Conservation (phyloP, 2,329 filamentous ascomycete genomes). For the Nakataea oryzae region DNA sequence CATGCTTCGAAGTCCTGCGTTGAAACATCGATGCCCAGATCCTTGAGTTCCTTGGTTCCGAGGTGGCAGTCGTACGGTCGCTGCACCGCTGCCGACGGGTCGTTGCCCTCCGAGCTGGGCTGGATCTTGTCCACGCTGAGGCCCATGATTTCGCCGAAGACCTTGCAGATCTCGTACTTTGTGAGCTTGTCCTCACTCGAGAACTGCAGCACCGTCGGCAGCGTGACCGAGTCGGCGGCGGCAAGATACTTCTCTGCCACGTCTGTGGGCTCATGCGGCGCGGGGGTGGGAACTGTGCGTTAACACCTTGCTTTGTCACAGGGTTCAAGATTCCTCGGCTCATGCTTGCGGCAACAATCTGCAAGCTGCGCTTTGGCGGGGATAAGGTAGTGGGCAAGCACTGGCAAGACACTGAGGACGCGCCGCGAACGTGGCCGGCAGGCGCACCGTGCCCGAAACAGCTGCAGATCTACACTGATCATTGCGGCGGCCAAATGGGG, state of each 20-base stretch:
- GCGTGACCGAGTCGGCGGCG: constrained; percentile 30
- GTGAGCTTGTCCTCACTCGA: constrained; percentile 78
- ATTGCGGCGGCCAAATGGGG: neutral
- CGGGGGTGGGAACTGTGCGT: neutral
- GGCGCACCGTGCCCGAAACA: neutral
- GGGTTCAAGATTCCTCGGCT: neutral
- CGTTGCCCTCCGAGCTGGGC: constrained; percentile 60
- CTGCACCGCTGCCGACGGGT: constrained; percentile 60
- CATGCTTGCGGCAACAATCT: neutral
- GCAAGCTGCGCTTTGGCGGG: neutral
- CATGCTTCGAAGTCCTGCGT: constrained; percentile 69
- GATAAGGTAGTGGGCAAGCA: too few species aligned
- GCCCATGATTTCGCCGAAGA: constrained; percentile 70
- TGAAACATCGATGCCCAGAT: constrained; percentile 63
- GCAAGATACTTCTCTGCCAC: constrained; percentile 59
- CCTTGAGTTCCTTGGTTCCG: constrained; percentile 61
- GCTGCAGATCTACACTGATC: neutral
- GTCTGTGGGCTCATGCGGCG: constrained; percentile 32
- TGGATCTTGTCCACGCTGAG: constrained; percentile 58
- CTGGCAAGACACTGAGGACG: too few species aligned
- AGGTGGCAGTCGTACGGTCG: constrained; percentile 84
- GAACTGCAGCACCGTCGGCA: constrained; percentile 72
- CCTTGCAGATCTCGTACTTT: constrained; percentile 79
- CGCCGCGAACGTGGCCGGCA: neutral
- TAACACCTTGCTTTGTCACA: neutral